Base-by-base conservation (phyloP, 805 yeast species). In the Scheffersomyces lignosus region DNA sequence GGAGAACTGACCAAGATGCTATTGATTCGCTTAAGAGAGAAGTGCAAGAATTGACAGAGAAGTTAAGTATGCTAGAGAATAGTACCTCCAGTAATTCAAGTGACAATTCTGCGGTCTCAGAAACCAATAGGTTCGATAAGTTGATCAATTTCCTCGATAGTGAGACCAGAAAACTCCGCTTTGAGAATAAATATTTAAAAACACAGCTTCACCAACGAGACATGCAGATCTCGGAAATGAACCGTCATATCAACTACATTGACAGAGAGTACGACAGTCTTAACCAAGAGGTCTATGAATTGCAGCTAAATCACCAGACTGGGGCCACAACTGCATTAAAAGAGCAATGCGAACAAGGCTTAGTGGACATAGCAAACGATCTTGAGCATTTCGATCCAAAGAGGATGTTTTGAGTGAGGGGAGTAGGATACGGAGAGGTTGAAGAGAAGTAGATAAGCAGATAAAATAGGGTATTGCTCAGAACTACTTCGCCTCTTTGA, bases 161-260 rank as follows among this genome's bases (percentile, higher is more conserved):
- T 9, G 64, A 68, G 39, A 39, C 59, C 12, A 45, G 37, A 16
- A 49, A 54, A 37, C 45, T 58, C 26, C 51, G 54, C 31, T 67
- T 67, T 44, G 70, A 67, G 40, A 66, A 64, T 37, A 52, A 50
- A 38, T 66, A 48, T 41, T 47, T 67, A 35, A 58, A 52, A 33
- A 48, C 47, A 14, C 45, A 54, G 27, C 22, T 58, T 6, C 29
- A 33, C 1, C 49, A 41, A 18, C 51, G 48, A 27, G 31, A 45
- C 5, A 39, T 47, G 12, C 56, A 53, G 39, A 48, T 50, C 13
- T 25, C 37, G 2, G 68, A 63, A 34, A 33, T 60, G 15, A 43
- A 43, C 16, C 42, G 40, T n/a, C 61, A 62, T 30, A 38, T 56
- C 14, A 44, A 39, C 22, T 54, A 52, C 38, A 45, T 59, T 41